Conservation (phyloP, 495 filamentous ascomycete genomes). For the Podospora didyma region DNA sequence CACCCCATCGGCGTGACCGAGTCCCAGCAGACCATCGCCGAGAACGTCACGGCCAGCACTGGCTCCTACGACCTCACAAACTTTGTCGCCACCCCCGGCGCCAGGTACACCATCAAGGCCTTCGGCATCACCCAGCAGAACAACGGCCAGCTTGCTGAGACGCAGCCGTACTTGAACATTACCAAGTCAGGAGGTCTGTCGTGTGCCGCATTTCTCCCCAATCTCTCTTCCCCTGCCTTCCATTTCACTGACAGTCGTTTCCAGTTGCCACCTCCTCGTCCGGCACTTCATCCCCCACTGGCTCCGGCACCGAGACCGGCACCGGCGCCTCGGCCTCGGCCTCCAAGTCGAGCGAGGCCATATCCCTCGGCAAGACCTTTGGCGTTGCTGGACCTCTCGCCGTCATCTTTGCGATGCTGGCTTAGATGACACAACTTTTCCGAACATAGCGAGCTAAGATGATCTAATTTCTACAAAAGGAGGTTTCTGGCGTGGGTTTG, state of each 20-base stretch:
- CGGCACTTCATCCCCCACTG: neutral
- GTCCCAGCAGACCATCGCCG: slow-evolving; percentile 2
- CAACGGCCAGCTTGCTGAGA: slow-evolving; percentile 17
- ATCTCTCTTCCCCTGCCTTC: neutral
- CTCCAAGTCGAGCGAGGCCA: slow-evolving; percentile 3
- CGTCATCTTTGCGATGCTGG: slow-evolving; percentile 11
- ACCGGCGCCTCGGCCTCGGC: slow-evolving; percentile 1
- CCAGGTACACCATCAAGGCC: slow-evolving; percentile 21
- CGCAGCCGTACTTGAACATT: slow-evolving; percentile 17
- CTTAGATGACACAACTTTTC: too few species aligned
- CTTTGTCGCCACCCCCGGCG: slow-evolving; percentile 12
- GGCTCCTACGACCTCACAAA: slow-evolving; percentile 16
- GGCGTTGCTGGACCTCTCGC: slow-evolving; percentile 15
- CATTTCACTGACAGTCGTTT: neutral
- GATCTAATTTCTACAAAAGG: too few species aligned
- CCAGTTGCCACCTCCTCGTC: slow-evolving; percentile 8
- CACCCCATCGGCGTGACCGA: slow-evolving; percentile 5
- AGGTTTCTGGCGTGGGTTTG: too few species aligned
- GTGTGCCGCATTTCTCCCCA: neutral
- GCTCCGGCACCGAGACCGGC: neutral
- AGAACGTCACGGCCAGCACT: slow-evolving; percentile 11
- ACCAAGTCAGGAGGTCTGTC: slow-evolving; percentile 20
- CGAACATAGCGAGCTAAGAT: too few species aligned
- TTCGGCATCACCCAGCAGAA: slow-evolving; percentile 6
- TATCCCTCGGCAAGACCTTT: slow-evolving; percentile 9